Evolutionary conservation across 495 filamentous ascomycete species (phyloP).

Genomic region (Acidomyces sp.): DNA sequence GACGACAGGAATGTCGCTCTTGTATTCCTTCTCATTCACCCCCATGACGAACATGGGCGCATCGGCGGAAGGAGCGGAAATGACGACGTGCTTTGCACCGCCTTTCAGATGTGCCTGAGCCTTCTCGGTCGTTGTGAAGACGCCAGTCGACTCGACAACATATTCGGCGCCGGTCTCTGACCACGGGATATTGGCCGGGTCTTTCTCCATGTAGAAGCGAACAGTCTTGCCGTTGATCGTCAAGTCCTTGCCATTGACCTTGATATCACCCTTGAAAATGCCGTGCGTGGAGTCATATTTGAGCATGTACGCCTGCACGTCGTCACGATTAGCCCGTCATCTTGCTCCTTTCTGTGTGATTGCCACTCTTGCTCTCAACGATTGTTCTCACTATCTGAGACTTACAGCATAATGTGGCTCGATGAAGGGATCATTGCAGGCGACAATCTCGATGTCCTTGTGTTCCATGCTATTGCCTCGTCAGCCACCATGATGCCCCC

Average conservation of each 20-base stretch:
- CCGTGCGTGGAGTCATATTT: conserved; percentile 98
- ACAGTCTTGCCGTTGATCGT: conserved; percentile 89
- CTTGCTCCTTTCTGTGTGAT: background rate
- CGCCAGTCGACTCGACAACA: conserved; percentile 96
- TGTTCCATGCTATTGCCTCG: conserved; percentile 56
- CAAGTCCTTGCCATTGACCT: conserved; percentile 60
- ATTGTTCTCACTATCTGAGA: no score
- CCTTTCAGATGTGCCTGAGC: conserved; percentile 92
- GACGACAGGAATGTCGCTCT: conserved; percentile 74
- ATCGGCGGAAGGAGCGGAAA: conserved; percentile 97
- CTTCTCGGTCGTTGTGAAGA: conserved; percentile 98
- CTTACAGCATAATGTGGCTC: conserved; percentile 94
- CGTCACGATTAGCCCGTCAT: conserved; percentile 7
- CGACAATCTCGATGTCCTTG: conserved; percentile 73
- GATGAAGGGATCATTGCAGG: conserved; percentile 99
- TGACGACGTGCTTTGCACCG: conserved; percentile 99
- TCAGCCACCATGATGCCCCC: conserved; percentile 17
- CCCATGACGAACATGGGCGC: conserved; percentile 99
- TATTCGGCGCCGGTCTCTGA: conserved; percentile 76
- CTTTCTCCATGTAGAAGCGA: conserved; percentile 88
- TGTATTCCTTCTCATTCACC: conserved; percentile 92
- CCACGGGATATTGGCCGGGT: conserved; percentile 90
- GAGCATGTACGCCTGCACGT: conserved; percentile 87
- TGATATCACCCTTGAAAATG: conserved; percentile 82
- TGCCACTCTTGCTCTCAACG: conserved; percentile 15